Base-by-base conservation (phyloP, 257 asterid species). In the Nemophila menziesii region DNA sequence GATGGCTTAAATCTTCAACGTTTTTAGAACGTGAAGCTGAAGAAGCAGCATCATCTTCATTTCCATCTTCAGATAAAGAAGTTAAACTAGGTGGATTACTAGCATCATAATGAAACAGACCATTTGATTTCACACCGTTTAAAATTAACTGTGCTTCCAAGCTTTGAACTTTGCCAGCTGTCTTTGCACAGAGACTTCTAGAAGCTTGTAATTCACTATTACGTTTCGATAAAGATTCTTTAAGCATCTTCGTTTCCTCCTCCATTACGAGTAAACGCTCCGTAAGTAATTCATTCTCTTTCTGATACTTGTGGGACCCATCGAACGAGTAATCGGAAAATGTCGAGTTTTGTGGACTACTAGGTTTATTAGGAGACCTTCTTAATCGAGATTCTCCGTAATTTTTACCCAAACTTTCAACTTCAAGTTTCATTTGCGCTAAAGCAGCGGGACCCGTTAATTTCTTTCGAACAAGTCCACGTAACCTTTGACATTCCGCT, bases 371-470 rank as follows among this genome's bases (percentile, higher is more conserved):
- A 0, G 83, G 93, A 12, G 95, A 84, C 65, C 82, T 78, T 63
- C 77, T 78, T 39, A 70, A 20, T 20, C 80, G 86, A 37, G 86
- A 62, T 15, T 82, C 98, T 44, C 80, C 92, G 53, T 70, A 67
- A 48, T 78, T 92, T 22, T 76, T 68, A 13, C 92, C 94, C 68
- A 84, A 50, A 62, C 46, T 84, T 69, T 89, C 94, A 27, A 89
- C 96, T 66, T 84, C 98, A 39, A 84, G 87, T 57, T 89, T 89
- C 98, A 89, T 89, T 54, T 84, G 96, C n/a, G 96, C 94, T 56
- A 89, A 37, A 20, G 98, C 96, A 58, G 96, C 96, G 24, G 98
- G 98, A 20, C 97, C 95, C 7, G 97, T 95, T 56, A 89, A 62
- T 61, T 80, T 84, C 77, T 84, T 89, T 47, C 90, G 70, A 43